Evolutionary conservation across 805 yeast species (phyloP), one percentile per base, ranked within the genome.

Genomic region (Cyberlindnera suaveolens): DNA sequence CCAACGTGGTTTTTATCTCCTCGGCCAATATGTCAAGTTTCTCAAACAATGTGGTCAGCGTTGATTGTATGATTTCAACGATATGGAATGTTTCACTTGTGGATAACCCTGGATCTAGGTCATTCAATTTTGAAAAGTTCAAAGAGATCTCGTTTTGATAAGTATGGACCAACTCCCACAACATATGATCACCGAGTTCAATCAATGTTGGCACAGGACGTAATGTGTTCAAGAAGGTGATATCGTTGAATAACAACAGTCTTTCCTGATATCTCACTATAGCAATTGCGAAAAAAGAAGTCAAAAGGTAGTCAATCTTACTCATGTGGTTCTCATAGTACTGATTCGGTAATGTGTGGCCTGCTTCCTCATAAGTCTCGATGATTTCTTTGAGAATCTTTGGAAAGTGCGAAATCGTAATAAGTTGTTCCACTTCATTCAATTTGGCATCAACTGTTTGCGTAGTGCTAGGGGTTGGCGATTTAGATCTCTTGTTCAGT

Each of bases 161-260:
- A 4, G 19, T 6, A 15, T 38, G 36, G 14, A 54, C 46, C 15
- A 44, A 40, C 9, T 40, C 35, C 18, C 47, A 29, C 8, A 57
- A 33, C 17, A 51, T 38, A 3, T 43, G 20, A 8, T 56, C 52
- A 71, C 71, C 30, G 68, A 73, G 53, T 67, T 77, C 78, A 60
- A 64, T 41, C 68, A 75, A 49, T 69, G 52, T 37, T 2, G 47
- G 47, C 10, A 50, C 38, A 3, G 34, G 27, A 4, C 42, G 39
- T 0, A 39, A 18, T 1, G 31, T 14, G 7, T 43, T 31, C 15
- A 57, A 20, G 20, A 40, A 45, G 20, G 36, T 15, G 10, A 54
- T 26, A 31, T 57, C 61, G 39, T 57, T 57, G 38, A 49, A 54
- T 6, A 50, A 36, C 14, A 55, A 36, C 8, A 56, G 38, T 8